Conservation (phyloP, 192 early-diverging fungal genomes). For the Haplosporangium gracile region DNA sequence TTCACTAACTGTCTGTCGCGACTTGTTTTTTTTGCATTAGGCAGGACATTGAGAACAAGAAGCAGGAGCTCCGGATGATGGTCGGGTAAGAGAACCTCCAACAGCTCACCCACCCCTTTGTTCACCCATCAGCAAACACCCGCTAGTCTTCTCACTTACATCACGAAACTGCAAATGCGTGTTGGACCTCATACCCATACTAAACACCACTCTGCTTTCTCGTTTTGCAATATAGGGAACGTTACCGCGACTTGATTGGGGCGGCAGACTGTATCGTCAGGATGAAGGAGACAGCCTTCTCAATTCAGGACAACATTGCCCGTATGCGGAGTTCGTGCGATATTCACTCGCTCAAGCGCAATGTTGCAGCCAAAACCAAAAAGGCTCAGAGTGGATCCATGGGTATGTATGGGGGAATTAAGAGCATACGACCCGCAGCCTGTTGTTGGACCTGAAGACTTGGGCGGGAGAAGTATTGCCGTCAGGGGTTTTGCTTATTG, state of each 20-base stretch:
- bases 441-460: background rate
- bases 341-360: slow-evolving; percentile 64
- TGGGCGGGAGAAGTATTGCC: background rate
- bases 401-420: slow-evolving; percentile 30
- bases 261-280: slow-evolving; percentile 84
- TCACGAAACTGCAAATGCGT: no score
- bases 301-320: slow-evolving; percentile 69
- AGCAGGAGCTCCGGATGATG: slow-evolving; percentile 86
- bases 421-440: background rate
- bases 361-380: slow-evolving; percentile 54
- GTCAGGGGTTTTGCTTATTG: background rate
- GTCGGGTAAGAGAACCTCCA: slow-evolving; percentile 76
- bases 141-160: no score
- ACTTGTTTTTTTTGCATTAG: slow-evolving; percentile 42
- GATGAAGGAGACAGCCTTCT: slow-evolving; percentile 72
- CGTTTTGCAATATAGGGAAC: slow-evolving; percentile 65
- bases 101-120: background rate
- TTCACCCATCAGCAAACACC: background rate
- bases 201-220: slow-evolving; percentile 1
- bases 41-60: slow-evolving; percentile 82
- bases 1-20: background rate
- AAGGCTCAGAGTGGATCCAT: slow-evolving; percentile 59
- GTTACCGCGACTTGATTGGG: slow-evolving; percentile 88
- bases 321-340: slow-evolving; percentile 70
- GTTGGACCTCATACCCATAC: background rate